Evolutionary conservation across 2,329 filamentous ascomycete genomes (phyloP).

Genomic region (Helotiales sp.): DNA sequence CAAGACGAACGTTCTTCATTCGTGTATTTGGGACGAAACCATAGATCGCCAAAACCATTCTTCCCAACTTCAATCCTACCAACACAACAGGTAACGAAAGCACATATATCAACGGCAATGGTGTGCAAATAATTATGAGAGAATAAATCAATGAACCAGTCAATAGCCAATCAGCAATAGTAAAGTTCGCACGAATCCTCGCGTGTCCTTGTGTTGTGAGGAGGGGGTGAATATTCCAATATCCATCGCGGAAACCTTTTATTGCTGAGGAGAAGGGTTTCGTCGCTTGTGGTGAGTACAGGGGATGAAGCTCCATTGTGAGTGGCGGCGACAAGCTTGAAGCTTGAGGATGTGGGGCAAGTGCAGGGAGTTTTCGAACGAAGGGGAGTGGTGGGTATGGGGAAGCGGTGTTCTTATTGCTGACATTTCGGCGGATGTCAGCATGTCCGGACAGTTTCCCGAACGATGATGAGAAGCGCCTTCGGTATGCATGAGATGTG

Average conservation of each 20-base stretch:
- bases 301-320: constrained; percentile 10
- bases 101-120: background rate
- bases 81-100: constrained; percentile 11
- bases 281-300: background rate
- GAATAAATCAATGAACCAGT: constrained; percentile 11
- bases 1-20: constrained; percentile 10
- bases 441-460: too few relatives aligned
- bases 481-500: too few relatives aligned
- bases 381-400: too few relatives aligned
- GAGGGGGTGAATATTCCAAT: background rate
- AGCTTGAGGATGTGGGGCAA: too few relatives aligned
- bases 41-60: constrained; percentile 2
- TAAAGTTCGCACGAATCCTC: constrained; percentile 12
- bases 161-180: constrained; percentile 16
- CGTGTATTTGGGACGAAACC: constrained; percentile 12
- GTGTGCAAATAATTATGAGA: constrained; percentile 5
- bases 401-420: too few relatives aligned
- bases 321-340: background rate
- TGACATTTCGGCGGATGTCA: too few relatives aligned
- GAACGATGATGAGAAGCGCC: too few relatives aligned
- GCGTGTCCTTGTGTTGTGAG: constrained; percentile 10
- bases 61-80: constrained; percentile 8
- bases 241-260: constrained; percentile 8
- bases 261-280: constrained; percentile 9
- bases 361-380: too few relatives aligned